Conservation (phyloP, 768 basidiomycete species). For the Asterophora parasitica region DNA sequence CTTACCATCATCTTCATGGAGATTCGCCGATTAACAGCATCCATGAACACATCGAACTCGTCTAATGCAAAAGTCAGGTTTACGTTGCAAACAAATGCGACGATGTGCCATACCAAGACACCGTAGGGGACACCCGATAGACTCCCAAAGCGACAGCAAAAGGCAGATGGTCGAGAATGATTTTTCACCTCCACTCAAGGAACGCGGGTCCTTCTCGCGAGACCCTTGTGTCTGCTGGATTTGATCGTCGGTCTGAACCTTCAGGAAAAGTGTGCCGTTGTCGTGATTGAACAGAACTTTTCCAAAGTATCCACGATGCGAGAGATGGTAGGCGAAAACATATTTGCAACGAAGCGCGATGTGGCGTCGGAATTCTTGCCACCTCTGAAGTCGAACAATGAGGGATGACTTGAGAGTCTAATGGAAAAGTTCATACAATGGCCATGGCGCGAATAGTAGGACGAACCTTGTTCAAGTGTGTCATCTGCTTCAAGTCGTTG, state of each 20-base stretch:
- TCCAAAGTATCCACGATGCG: conserved; percentile 84
- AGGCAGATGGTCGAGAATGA: conserved; percentile 95
- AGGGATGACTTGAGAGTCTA: conserved; percentile 70
- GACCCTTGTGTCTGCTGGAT: conserved; percentile 44
- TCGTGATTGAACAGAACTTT: conserved; percentile 85
- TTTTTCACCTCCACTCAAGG: conserved; percentile 91
- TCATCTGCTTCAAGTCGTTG: conserved; percentile 59
- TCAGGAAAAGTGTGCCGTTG: conserved; percentile 56
- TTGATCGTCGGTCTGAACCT: conserved; percentile 83
- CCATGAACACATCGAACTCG: conserved; percentile 99
- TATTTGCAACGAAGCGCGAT: conserved; percentile 86
- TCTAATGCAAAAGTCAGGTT: conserved; percentile 38
- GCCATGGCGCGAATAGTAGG: not conserved
- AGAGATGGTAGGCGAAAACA: conserved; percentile 77
- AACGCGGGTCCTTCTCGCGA: conserved; percentile 79
- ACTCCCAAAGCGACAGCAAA: conserved; percentile 92
- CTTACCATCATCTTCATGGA: conserved; percentile 94
- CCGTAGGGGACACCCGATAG: conserved; percentile 88
- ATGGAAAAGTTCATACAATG: not conserved
- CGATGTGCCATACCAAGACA: conserved; percentile 62
- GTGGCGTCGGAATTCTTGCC: conserved; percentile 85
- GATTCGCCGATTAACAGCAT: conserved; percentile 85
- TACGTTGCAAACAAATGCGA: not conserved
- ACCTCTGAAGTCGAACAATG: conserved; percentile 58
- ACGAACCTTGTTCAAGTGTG: conserved; percentile 55